Percentiles rank a stretch among this genome's conserved stretches.
phyloP scores from a whole-genome alignment of 768 basidiomycete species.

The Crucibulum laeve region DNA sequence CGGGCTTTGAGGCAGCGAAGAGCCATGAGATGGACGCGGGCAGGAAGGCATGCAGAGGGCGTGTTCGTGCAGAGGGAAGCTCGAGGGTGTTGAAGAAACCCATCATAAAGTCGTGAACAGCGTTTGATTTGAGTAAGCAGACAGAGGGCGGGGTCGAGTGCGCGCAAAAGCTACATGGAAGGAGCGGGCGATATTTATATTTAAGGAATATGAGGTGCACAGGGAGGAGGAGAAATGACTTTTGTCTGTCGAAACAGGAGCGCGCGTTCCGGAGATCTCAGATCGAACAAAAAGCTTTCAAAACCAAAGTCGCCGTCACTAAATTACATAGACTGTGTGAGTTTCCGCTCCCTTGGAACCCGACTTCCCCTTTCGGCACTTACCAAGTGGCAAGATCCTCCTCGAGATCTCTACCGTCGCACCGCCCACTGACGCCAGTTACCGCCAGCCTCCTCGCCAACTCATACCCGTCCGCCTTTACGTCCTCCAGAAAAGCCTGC shows the following conservation, averaged over 20 bases:
- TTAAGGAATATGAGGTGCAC: too few relatives aligned
- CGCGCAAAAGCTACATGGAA: slow-evolving; percentile 6
- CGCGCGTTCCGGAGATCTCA: slow-evolving; percentile 8
- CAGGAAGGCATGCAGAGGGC: slow-evolving; percentile 13
- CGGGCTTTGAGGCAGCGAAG: slow-evolving; percentile 22
- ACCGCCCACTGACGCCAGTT: too few relatives aligned
- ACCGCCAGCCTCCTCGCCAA: too few relatives aligned
- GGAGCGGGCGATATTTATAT: background rate
- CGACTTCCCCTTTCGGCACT: slow-evolving; percentile 10
- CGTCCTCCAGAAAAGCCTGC: too few relatives aligned
- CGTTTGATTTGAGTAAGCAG: slow-evolving; percentile 8
- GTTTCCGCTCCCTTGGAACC: slow-evolving; percentile 12
- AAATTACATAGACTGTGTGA: slow-evolving; percentile 16
- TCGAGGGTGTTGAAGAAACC: slow-evolving; percentile 25
- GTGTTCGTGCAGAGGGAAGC: slow-evolving; percentile 18
- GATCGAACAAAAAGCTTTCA: slow-evolving; percentile 19
- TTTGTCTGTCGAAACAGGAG: background rate
- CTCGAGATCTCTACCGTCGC: background rate
- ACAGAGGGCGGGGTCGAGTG: slow-evolving; percentile 8
- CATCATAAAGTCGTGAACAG: slow-evolving; percentile 13
- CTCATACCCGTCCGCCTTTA: too few relatives aligned
- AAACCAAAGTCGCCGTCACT: slow-evolving; percentile 11
- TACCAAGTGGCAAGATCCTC: background rate
- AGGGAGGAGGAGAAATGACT: background rate
- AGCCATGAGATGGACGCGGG: slow-evolving; percentile 16